Conservation (phyloP, 2,329 filamentous ascomycete species). For the Penicillium sp. region DNA sequence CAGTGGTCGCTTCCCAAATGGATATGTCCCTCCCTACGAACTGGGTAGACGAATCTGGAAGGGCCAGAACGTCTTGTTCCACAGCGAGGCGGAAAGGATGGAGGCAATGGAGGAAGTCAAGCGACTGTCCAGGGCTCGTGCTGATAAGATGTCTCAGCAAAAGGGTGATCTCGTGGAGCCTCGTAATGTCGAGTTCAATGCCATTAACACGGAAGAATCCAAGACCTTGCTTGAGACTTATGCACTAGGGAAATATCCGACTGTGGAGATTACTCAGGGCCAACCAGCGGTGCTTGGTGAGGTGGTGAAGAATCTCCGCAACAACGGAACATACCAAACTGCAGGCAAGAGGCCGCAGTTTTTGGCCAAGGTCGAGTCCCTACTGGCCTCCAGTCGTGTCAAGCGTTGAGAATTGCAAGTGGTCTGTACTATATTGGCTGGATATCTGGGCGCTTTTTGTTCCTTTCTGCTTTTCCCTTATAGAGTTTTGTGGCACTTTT, state of each 20-base stretch:
- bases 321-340: slow-evolving; percentile 43
- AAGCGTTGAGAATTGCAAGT: slow-evolving; percentile 21
- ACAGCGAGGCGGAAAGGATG: slow-evolving; percentile 37
- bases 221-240: slow-evolving; percentile 32
- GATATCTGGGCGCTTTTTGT: slow-evolving; percentile 6
- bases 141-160: slow-evolving; percentile 35
- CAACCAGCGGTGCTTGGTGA: slow-evolving; percentile 30
- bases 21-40: slow-evolving; percentile 37
- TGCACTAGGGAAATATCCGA: slow-evolving; percentile 36
- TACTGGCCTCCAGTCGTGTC: slow-evolving; percentile 30
- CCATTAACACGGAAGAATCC: slow-evolving; percentile 26
- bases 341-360: slow-evolving; percentile 38
- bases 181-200: slow-evolving; percentile 28
- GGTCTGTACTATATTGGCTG: slow-evolving; percentile 23
- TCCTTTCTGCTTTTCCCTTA: background rate
- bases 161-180: slow-evolving; percentile 41
- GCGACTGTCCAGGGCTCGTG: slow-evolving; percentile 33
- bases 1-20: slow-evolving; percentile 36
- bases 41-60: slow-evolving; percentile 38
- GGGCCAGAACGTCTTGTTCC: slow-evolving; percentile 40
- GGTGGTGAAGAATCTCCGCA: slow-evolving; percentile 38
- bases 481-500: background rate
- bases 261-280: slow-evolving; percentile 16
- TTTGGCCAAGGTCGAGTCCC: slow-evolving; percentile 39
- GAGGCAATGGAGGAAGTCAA: slow-evolving; percentile 37